phyloP scores from a whole-genome alignment of 306 rosid genomes.

The Comarum palustre region DNA sequence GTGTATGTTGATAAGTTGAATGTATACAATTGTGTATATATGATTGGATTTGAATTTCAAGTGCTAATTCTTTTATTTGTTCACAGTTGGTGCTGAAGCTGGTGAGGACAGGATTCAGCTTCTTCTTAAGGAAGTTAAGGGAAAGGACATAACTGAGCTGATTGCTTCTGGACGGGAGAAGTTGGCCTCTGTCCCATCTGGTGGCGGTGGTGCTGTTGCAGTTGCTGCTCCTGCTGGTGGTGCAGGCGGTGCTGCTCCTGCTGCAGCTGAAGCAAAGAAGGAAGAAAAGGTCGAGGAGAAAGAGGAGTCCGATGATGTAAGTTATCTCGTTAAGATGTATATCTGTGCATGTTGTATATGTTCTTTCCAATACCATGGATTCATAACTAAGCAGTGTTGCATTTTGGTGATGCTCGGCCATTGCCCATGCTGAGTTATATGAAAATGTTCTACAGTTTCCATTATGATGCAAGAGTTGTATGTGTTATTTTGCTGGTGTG shows the following conservation, averaged over 20 bases:
- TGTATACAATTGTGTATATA: not conserved
- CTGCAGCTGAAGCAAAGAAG: conserved; percentile 65
- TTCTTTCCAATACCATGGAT: too few relatives aligned
- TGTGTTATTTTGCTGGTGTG: not conserved
- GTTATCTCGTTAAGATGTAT: not conserved
- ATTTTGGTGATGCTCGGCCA: not conserved
- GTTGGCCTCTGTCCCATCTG: conserved; percentile 69
- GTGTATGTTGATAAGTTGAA: not conserved
- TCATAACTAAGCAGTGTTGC: not conserved
- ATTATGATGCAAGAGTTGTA: too few relatives aligned
- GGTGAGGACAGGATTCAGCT: conserved; percentile 48
- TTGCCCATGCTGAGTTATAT: not conserved
- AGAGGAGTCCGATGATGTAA: conserved; percentile 79
- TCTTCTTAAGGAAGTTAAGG: conserved; percentile 57
- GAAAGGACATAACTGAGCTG: conserved; percentile 63
- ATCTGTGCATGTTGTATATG: not conserved
- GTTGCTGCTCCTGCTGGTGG: conserved; percentile 36
- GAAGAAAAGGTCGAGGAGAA: conserved; percentile 79
- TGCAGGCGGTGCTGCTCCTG: conserved; percentile 41
- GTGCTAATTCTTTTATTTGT: not conserved
- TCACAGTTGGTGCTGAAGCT: conserved; percentile 64
- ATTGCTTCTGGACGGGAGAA: conserved; percentile 70
- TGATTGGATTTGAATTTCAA: too few relatives aligned
- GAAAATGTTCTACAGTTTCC: not conserved
- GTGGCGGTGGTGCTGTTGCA: conserved; percentile 50